These are phyloP conservation scores for Phytophthora chlamydospora DNA, from an alignment of 352 stramenopile genomes.

Conservation along the genomic window DNA sequence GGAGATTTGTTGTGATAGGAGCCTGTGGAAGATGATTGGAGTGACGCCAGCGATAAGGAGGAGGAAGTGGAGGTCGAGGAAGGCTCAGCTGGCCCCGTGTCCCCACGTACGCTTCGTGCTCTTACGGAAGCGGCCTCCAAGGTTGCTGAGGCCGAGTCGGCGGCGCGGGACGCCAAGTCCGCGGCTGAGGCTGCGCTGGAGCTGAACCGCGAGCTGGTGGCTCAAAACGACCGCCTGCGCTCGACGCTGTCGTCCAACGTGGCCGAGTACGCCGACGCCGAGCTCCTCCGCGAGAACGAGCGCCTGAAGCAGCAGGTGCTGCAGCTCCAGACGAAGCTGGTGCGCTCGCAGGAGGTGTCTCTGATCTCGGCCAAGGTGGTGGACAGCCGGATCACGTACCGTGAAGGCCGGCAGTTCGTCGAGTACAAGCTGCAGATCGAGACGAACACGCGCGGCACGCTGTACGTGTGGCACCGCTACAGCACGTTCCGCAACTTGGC, in stretches of 20 bases:
- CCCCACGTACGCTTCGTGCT: slow-evolving; percentile 61
- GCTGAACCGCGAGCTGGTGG: slow-evolving; percentile 64
- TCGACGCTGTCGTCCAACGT: slow-evolving; percentile 71
- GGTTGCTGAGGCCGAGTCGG: slow-evolving; percentile 75
- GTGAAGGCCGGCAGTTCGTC: slow-evolving; percentile 71
- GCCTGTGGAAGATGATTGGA: slow-evolving; percentile 85
- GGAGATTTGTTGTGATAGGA: slow-evolving; percentile 69
- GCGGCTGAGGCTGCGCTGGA: slow-evolving; percentile 63
- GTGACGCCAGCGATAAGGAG: slow-evolving; percentile 73
- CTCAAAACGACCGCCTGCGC: slow-evolving; percentile 70
- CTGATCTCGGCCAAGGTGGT: slow-evolving; percentile 76
- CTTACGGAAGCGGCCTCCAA: slow-evolving; percentile 77
- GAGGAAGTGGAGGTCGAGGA: slow-evolving; percentile 23
- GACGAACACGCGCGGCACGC: slow-evolving; percentile 67
- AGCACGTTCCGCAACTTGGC: slow-evolving; percentile 82
- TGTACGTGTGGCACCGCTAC: slow-evolving; percentile 82
- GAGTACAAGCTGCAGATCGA: slow-evolving; percentile 83
- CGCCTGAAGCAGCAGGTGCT: slow-evolving; percentile 74
- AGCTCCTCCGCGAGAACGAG: slow-evolving; percentile 72
- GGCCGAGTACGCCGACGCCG: slow-evolving; percentile 69
- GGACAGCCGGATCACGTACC: slow-evolving; percentile 71
- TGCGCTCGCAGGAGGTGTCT: slow-evolving; percentile 68
- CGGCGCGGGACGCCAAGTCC: slow-evolving; percentile 73
- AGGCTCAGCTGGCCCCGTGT: slow-evolving; percentile 42
- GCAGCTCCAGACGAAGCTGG: slow-evolving; percentile 73